Evolutionary conservation across 306 rosid genomes (phyloP).

Genomic region (Medicago truncatula): DNA sequence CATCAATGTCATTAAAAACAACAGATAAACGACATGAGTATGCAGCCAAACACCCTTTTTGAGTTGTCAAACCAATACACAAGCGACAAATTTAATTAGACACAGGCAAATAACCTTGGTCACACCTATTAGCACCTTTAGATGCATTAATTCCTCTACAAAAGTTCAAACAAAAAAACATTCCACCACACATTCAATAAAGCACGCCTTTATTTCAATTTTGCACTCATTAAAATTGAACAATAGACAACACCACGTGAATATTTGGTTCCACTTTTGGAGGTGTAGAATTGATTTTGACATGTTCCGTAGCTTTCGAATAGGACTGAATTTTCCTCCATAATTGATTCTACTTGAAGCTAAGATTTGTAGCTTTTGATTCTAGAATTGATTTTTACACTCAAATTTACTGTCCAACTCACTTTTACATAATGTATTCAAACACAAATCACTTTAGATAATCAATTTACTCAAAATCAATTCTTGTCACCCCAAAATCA

Average conservation of each 20-base stretch:
- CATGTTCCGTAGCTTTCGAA: too few species aligned
- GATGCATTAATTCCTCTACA: slow-evolving; percentile 6
- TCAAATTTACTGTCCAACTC: too few species aligned
- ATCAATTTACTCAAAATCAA: too few species aligned
- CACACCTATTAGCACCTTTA: not conserved
- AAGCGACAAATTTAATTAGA: not conserved
- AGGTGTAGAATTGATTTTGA: too few species aligned
- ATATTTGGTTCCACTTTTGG: too few species aligned
- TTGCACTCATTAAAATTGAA: slow-evolving; percentile 19
- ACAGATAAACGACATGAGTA: not conserved
- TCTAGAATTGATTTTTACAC: too few species aligned
- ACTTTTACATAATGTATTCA: too few species aligned
- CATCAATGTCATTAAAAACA: slow-evolving; percentile 11
- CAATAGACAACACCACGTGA: not conserved
- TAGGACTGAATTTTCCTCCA: too few species aligned
- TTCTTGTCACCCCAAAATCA: too few species aligned
- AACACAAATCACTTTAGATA: too few species aligned
- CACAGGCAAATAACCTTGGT: not conserved
- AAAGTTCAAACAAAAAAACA: slow-evolving; percentile 7
- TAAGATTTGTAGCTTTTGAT: too few species aligned
- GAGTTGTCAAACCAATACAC: slow-evolving; percentile 12
- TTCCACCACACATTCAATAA: slow-evolving; percentile 6
- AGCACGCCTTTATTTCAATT: slow-evolving; percentile 20
- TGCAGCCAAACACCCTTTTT: not conserved
- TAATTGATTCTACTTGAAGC: too few species aligned